These are phyloP conservation scores for Fusarium circinatum DNA, from an alignment of 2,329 filamentous ascomycete genomes.

Conservation along the genomic window DNA sequence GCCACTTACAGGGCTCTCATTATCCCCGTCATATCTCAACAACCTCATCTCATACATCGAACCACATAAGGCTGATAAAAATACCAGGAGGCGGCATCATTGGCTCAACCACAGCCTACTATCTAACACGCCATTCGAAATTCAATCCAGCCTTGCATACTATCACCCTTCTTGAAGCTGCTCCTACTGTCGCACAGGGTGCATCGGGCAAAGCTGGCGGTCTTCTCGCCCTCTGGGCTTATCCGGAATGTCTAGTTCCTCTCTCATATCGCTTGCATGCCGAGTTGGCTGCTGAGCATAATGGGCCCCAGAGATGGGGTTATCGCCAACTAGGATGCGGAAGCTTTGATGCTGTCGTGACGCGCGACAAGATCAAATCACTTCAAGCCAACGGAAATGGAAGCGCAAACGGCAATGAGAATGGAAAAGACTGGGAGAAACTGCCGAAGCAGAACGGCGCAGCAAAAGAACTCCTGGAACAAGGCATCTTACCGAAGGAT, in stretches of 20 bases:
- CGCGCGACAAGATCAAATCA: slow-evolving; percentile 49
- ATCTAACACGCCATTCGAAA: slow-evolving; percentile 83
- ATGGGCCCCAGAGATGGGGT: slow-evolving; percentile 83
- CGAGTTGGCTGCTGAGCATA: slow-evolving; percentile 85
- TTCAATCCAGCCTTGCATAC: slow-evolving; percentile 80
- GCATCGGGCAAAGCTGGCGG: slow-evolving; percentile 96
- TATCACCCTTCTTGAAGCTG: slow-evolving; percentile 89
- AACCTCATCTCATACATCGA: slow-evolving; percentile 5
- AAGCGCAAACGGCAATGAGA: slow-evolving; percentile 5
- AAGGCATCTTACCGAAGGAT: slow-evolving; percentile 75
- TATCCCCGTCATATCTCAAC: background rate
- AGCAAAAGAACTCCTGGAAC: slow-evolving; percentile 59
- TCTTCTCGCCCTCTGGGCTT: slow-evolving; percentile 90
- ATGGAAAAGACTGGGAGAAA: slow-evolving; percentile 66
- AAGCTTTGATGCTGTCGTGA: slow-evolving; percentile 56
- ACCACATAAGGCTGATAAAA: slow-evolving; percentile 15
- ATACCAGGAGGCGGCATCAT: slow-evolving; percentile 86
- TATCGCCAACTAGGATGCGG: slow-evolving; percentile 85
- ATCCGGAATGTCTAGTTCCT: slow-evolving; percentile 84
- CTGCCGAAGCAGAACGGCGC: slow-evolving; percentile 68
- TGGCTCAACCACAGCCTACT: slow-evolving; percentile 91
- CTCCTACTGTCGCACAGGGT: slow-evolving; percentile 82
- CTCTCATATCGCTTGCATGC: slow-evolving; percentile 86
- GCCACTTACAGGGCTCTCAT: background rate
- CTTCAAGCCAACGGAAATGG: slow-evolving; percentile 38